Conservation (phyloP, 768 basidiomycete genomes). For the Hygrophorus russula region DNA sequence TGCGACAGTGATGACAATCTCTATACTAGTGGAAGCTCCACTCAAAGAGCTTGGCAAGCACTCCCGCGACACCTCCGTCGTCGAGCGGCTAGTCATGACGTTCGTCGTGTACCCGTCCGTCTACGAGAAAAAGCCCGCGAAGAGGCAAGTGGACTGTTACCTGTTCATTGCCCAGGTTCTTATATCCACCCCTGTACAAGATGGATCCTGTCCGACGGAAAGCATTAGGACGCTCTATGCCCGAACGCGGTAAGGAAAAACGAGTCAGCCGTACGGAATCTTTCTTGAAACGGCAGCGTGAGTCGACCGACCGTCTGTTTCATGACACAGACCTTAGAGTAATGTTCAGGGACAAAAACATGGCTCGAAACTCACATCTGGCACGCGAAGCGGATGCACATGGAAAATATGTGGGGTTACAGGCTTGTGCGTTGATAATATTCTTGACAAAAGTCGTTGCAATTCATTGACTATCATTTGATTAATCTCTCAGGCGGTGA, state of each 20-base stretch:
- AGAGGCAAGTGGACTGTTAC: constrained; percentile 44
- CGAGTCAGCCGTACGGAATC: constrained; percentile 45
- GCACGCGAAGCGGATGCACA: constrained; percentile 95
- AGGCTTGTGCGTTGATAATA: constrained; percentile 45
- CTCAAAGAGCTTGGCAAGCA: constrained; percentile 84
- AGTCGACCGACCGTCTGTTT: constrained; percentile 6
- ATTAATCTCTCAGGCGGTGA: constrained; percentile 43
- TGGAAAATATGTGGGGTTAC: constrained; percentile 90
- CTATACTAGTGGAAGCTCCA: constrained; percentile 45
- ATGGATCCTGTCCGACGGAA: constrained; percentile 37
- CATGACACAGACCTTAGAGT: background rate
- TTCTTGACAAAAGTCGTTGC: background rate
- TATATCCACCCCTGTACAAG: constrained; percentile 15
- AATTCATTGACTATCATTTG: background rate
- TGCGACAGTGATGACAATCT: background rate
- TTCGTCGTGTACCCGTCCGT: constrained; percentile 79
- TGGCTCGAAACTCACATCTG: constrained; percentile 97
- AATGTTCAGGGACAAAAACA: constrained; percentile 55
- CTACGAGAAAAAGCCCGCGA: constrained; percentile 71
- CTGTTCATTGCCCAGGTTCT: background rate
- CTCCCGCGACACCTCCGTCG: constrained; percentile 86
- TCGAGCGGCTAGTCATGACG: constrained; percentile 90
- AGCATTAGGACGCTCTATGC: constrained; percentile 28
- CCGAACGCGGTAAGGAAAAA: constrained; percentile 55
- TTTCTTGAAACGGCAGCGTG: constrained; percentile 69